Evolutionary conservation across 1,284 basidiomycete genomes (phyloP).

Genomic region (Leccinum solheimii): DNA sequence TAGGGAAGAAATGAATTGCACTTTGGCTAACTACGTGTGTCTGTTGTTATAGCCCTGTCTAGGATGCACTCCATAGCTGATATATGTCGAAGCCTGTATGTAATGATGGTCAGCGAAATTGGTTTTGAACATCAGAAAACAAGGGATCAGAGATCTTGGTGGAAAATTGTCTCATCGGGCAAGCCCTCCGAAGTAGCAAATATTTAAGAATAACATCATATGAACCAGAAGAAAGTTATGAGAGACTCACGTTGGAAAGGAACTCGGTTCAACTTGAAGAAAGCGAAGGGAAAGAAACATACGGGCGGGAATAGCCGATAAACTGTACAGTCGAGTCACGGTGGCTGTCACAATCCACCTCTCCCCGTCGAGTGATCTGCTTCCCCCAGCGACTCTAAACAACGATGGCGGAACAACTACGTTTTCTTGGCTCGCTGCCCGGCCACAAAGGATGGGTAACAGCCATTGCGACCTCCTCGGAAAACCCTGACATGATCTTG

Average conservation of each 20-base stretch:
- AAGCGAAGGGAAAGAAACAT: background rate
- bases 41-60: background rate
- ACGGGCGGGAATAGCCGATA: slow-evolving; percentile 35
- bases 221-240: background rate
- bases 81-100: background rate
- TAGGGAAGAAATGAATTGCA: background rate
- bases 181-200: slow-evolving; percentile 84
- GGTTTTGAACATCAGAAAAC: background rate
- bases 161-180: slow-evolving; percentile 72
- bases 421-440: slow-evolving; percentile 89
- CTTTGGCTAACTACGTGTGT: background rate
- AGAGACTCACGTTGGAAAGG: slow-evolving; percentile 22
- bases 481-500: slow-evolving; percentile 96
- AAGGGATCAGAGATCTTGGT: slow-evolving; percentile 79
- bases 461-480: slow-evolving; percentile 94
- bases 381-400: slow-evolving; percentile 26
- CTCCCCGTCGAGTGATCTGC: background rate
- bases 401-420: slow-evolving; percentile 82
- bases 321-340: slow-evolving; percentile 52
- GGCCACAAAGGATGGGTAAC: slow-evolving; percentile 98
- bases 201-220: slow-evolving; percentile 62
- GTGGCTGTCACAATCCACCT: slow-evolving; percentile 58
- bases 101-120: slow-evolving; percentile 13
- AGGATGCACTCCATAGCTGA: background rate
- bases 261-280: background rate